Evolutionary conservation across 75 land plant genomes (phyloP), one percentile per base, ranked within the genome.

Genomic region (Picea glauca): DNA sequence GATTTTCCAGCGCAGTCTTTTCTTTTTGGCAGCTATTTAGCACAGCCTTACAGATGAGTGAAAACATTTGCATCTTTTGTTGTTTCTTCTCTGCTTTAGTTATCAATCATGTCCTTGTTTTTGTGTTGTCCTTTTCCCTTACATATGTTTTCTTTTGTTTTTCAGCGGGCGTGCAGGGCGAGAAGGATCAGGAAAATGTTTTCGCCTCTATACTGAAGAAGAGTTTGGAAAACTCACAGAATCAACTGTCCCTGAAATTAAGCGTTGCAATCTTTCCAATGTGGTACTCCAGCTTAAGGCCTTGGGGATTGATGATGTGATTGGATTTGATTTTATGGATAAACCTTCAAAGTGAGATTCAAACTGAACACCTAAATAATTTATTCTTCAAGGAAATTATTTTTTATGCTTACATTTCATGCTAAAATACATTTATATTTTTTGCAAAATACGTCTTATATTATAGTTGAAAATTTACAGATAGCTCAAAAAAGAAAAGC

Each of bases 121-220:
- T 31, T 58, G 9, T 50, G 60, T 76, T 17, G 33, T 58, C 77
- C 20, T 76, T 60, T 62, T 0, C 40, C 11, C 18, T 31, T 76
- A 18, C 23, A n/a, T 58, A 18, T 76, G 70, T 61, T 26, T 65
- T 17, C 6, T 61, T 18, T 3, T 58, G n/a, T 21, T n/a, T 46
- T 83, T 58, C 78, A 96, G 99, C 88, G 99, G 99, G 50, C 97
- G 98, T 87, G 99, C 99, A 86, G 99, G 99, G 61, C 92, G 99
- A 80, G 98, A 94, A 83, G 90, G 87, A 58, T 92, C 98, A 76
- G 99, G 99, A 23, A 96, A 96, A 78, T 96, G 98, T 78, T 94
- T 85, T 67, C 88, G 99, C 17, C 80, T 94, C 18, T 96, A 96
- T 68, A 92, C 97, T 8, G 98, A 94, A 72, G 82, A 62, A 74